A percentile compares a stretch with the other conserved stretches of the same genome.
These are phyloP conservation scores for Rutstroemia sydowiana DNA, from an alignment of 2,329 filamentous ascomycete species.

Conservation along the genomic window DNA sequence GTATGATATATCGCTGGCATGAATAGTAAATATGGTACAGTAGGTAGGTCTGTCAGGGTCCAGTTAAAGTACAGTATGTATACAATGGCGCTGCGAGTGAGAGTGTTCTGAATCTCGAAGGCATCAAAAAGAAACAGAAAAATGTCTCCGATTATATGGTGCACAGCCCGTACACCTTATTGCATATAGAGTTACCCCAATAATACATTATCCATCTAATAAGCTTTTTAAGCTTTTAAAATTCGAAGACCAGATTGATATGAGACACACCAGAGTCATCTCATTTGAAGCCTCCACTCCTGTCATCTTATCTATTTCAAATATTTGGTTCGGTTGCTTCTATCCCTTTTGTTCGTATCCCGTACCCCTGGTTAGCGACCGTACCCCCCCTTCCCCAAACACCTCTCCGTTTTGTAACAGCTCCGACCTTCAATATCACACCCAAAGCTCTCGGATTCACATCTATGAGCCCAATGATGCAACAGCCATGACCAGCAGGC, in stretches of 20 bases:
- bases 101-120: too few relatives aligned
- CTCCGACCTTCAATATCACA: slow-evolving; percentile 3
- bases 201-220: background rate
- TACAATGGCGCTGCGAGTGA: too few relatives aligned
- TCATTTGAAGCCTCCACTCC: background rate
- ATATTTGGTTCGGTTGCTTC: background rate
- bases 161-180: too few relatives aligned
- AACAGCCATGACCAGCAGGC: background rate
- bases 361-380: background rate
- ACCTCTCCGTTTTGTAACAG: background rate
- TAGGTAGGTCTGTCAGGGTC: too few relatives aligned
- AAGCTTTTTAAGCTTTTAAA: background rate
- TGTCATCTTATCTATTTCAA: slow-evolving; percentile 9
- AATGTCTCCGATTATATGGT: too few relatives aligned
- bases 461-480: slow-evolving; percentile 1
- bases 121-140: too few relatives aligned
- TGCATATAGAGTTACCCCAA: background rate
- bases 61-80: too few relatives aligned
- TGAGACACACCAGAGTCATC: slow-evolving; percentile 4
- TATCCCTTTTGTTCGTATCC: background rate
- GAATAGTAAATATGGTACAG: too few relatives aligned
- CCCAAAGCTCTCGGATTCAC: slow-evolving; percentile 1
- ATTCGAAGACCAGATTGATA: background rate
- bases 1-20: too few relatives aligned
- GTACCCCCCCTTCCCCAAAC: slow-evolving; percentile 2